A percentile compares a stretch with the other conserved stretches of the same genome.
phyloP scores from a whole-genome alignment of 2,329 filamentous ascomycete species.

The Penicillium sp. region DNA sequence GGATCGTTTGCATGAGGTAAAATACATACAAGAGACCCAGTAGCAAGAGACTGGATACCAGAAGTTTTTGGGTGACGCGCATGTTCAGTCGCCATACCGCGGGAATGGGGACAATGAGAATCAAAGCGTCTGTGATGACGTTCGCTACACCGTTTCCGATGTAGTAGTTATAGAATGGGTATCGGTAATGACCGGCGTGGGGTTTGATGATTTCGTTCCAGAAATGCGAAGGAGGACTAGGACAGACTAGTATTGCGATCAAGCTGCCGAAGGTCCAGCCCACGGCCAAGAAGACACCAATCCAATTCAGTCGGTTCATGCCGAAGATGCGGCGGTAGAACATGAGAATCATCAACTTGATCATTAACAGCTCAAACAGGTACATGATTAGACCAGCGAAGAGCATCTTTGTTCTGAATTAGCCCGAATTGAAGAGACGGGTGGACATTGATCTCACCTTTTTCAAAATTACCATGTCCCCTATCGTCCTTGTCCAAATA shows the following conservation, averaged over 20 bases:
- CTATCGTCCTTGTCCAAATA: conserved; percentile 2
- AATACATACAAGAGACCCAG: conserved; percentile 3
- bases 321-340: conserved; percentile 23
- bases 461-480: conserved; percentile 5
- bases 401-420: conserved; percentile 36
- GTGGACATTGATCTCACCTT: conserved; percentile 1
- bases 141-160: conserved; percentile 13
- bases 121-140: conserved; percentile 11
- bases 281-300: conserved; percentile 8
- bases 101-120: conserved; percentile 12
- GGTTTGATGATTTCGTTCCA: conserved; percentile 8
- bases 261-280: conserved; percentile 10
- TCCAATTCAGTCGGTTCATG: conserved; percentile 10
- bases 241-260: conserved; percentile 8
- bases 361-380: conserved; percentile 11
- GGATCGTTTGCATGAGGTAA: not conserved
- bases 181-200: conserved; percentile 6
- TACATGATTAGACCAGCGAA: conserved; percentile 7
- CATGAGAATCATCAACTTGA: conserved; percentile 19
- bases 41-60: conserved; percentile 9
- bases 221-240: conserved; percentile 10
- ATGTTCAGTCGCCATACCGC: conserved; percentile 11
- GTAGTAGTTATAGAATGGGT: conserved; percentile 11
- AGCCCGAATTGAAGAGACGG: not conserved
- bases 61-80: conserved; percentile 11